phyloP scores from a whole-genome alignment of 495 filamentous ascomycete species.

The Annulohypoxylon nitens region DNA sequence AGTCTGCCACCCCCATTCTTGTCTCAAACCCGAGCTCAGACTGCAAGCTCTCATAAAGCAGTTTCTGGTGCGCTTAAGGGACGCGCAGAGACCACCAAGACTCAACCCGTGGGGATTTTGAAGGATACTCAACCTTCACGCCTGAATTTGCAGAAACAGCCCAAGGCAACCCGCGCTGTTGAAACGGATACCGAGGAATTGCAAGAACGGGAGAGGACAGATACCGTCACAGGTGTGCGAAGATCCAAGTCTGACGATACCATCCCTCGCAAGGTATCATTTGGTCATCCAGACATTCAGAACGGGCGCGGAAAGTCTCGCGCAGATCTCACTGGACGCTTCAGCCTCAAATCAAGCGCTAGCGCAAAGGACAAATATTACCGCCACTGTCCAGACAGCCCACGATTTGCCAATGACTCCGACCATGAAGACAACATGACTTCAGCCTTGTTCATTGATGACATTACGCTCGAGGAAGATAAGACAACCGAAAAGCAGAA shows the following conservation, averaged over 20 bases:
- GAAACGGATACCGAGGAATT: conserved; percentile 24
- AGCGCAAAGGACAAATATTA: conserved; percentile 53
- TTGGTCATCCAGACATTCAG: conserved; percentile 25
- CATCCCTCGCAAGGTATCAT: conserved; percentile 39
- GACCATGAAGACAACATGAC: conserved; percentile 74
- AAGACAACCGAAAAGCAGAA: conserved; percentile 43
- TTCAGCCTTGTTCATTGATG: conserved; percentile 75
- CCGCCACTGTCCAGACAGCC: conserved; percentile 52
- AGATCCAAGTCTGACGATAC: conserved; percentile 38
- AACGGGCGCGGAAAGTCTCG: conserved; percentile 34
- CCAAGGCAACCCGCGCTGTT: conserved; percentile 12
- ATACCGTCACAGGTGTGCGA: conserved; percentile 13
- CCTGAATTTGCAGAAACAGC: conserved; percentile 41
- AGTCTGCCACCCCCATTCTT: conserved; percentile 30
- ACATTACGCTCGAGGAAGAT: conserved; percentile 60
- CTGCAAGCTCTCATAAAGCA: conserved; percentile 38
- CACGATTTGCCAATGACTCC: conserved; percentile 42
- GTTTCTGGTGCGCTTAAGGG: conserved; percentile 41
- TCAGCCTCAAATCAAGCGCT: conserved; percentile 58
- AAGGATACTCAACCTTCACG: conserved; percentile 61
- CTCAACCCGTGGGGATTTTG: conserved; percentile 55
- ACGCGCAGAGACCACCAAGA: conserved; percentile 39
- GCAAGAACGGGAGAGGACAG: conserved; percentile 21
- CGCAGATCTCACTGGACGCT: conserved; percentile 54
- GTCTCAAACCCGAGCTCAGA: conserved; percentile 34